phyloP scores from a whole-genome alignment of 768 basidiomycete species.

The Lentinula raphanica region DNA sequence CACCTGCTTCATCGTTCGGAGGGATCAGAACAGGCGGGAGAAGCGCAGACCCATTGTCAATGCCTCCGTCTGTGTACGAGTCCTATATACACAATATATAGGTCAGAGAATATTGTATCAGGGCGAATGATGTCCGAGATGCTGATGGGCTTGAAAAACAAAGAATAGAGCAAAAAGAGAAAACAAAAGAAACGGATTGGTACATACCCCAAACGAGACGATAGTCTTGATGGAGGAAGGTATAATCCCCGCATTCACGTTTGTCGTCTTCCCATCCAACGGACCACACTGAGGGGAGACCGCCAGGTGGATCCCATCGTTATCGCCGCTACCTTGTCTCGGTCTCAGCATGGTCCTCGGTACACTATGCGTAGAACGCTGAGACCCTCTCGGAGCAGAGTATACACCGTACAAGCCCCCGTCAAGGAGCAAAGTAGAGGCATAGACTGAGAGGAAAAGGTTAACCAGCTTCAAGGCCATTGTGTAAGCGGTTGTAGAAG shows the following conservation, averaged over 20 bases:
- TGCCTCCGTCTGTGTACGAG: conserved; percentile 48
- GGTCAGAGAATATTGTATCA: too few species aligned
- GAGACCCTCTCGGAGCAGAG: background rate
- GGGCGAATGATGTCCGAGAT: too few species aligned
- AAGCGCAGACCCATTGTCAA: conserved; percentile 41
- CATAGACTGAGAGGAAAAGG: conserved; percentile 3
- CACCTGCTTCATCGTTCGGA: conserved; percentile 40
- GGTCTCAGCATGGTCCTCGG: background rate
- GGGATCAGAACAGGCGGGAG: conserved; percentile 38
- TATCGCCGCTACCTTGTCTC: conserved; percentile 7
- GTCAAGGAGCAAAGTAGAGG: background rate
- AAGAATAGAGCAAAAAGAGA: too few species aligned
- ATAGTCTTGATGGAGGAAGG: conserved; percentile 24
- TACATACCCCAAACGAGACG: conserved; percentile 23
- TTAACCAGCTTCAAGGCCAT: background rate
- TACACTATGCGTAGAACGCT: background rate
- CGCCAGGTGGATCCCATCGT: conserved; percentile 38
- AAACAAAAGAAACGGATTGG: background rate
- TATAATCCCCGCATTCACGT: conserved; percentile 45
- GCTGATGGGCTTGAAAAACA: too few species aligned
- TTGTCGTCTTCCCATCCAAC: conserved; percentile 32
- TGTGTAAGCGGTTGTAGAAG: background rate
- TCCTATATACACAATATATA: conserved; percentile 31
- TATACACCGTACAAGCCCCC: background rate
- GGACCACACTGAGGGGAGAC: conserved; percentile 40